These are phyloP conservation scores for Venturia aucupariae DNA, from an alignment of 2,329 filamentous ascomycete genomes.

Conservation along the genomic window DNA sequence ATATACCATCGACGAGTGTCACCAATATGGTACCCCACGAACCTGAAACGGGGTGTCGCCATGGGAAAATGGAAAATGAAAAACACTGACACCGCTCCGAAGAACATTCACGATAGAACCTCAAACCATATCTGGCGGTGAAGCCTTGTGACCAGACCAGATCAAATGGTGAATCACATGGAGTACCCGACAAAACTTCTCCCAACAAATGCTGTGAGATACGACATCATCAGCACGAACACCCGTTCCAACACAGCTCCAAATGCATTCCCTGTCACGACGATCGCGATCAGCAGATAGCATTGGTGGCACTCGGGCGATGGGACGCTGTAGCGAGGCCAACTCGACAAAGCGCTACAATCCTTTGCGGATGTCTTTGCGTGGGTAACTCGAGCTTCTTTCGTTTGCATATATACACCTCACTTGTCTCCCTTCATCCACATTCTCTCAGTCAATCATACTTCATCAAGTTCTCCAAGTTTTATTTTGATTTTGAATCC, in stretches of 20 bases:
- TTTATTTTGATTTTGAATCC: neutral
- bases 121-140: neutral
- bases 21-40: too few species aligned
- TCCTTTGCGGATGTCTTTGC: neutral
- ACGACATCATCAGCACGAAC: neutral
- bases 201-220: neutral
- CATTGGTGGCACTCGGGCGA: neutral
- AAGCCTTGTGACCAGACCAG: neutral
- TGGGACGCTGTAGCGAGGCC: neutral
- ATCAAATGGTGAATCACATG: neutral
- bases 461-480: neutral
- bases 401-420: neutral
- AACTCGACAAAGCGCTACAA: neutral
- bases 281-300: neutral
- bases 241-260: slow-evolving; percentile 15
- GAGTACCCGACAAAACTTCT: neutral
- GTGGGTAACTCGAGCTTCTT: neutral
- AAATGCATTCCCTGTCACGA: neutral
- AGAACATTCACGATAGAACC: neutral
- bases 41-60: neutral
- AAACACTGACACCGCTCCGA: neutral
- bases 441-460: neutral
- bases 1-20: too few species aligned
- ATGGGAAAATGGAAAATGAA: neutral
- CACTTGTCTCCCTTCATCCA: neutral